A percentile compares a stretch with the other conserved stretches of the same genome.
Evolutionary conservation across 2,329 filamentous ascomycete species (phyloP).

Genomic region (Atkinsonella texensis): DNA sequence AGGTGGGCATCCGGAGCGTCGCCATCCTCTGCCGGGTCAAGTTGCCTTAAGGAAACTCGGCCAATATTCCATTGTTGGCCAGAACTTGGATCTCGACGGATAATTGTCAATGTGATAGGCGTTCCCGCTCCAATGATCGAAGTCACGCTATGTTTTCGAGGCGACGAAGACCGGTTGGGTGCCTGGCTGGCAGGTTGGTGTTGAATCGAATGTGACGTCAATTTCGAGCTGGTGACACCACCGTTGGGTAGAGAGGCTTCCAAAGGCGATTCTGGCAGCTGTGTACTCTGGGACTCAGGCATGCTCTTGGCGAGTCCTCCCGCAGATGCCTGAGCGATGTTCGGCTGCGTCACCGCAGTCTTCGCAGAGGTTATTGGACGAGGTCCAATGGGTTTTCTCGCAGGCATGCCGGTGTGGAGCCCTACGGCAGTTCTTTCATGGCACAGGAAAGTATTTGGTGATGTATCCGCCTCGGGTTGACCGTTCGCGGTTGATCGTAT

Average conservation of each 20-base stretch:
- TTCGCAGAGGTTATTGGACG: constrained; percentile 8
- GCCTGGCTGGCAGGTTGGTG: not conserved
- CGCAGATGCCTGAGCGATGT: not conserved
- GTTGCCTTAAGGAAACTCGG: constrained; percentile 44
- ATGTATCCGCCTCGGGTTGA: not conserved
- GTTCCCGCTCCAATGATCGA: constrained; percentile 19
- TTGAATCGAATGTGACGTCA: not conserved
- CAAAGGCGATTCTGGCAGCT: not conserved
- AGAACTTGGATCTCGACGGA: constrained; percentile 59
- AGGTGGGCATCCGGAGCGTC: constrained; percentile 12
- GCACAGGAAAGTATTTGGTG: not conserved
- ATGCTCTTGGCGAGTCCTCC: not conserved
- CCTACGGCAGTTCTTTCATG: constrained; percentile 7
- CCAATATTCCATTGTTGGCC: constrained; percentile 67
- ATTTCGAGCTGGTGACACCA: not conserved
- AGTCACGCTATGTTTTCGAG: constrained; percentile 19
- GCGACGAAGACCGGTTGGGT: constrained; percentile 24
- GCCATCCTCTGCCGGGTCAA: constrained; percentile 21
- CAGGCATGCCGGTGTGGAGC: constrained; percentile 10
- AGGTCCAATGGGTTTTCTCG: constrained; percentile 19
- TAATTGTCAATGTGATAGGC: constrained; percentile 49
- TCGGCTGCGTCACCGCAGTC: not conserved
- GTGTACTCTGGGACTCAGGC: not conserved
- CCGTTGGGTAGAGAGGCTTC: not conserved
- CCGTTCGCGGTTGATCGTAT: too few relatives aligned